Evolutionary conservation across 129 eudicot species (phyloP).

Genomic region (Ambrosia trifida): DNA sequence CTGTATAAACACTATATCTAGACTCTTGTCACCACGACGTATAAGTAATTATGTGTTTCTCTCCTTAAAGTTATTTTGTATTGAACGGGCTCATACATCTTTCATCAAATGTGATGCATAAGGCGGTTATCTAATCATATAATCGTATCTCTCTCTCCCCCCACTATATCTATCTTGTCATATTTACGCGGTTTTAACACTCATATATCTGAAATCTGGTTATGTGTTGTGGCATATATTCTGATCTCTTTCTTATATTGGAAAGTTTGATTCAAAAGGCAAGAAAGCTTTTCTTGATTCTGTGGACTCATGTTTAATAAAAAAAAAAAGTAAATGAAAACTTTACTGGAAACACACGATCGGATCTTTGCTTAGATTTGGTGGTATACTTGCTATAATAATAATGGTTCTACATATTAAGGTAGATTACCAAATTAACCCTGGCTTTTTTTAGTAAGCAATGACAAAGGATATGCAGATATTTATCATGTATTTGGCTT

Average conservation of each 20-base stretch:
- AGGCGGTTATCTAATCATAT: background rate
- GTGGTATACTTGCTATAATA: background rate
- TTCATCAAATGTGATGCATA: background rate
- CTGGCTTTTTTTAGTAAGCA: slow-evolving; percentile 16
- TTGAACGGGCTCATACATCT: no score
- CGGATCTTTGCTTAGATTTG: slow-evolving; percentile 26
- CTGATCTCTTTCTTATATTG: background rate
- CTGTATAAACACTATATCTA: no score
- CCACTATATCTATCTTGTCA: background rate
- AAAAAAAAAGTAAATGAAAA: slow-evolving; percentile 9
- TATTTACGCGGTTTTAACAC: no score
- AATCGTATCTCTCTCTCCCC: background rate
- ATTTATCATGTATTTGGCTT: slow-evolving; percentile 15
- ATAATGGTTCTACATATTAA: background rate
- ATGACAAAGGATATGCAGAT: slow-evolving; percentile 25
- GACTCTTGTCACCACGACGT: no score
- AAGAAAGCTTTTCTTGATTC: background rate
- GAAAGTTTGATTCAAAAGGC: slow-evolving; percentile 16
- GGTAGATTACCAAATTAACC: slow-evolving; percentile 20
- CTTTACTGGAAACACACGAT: background rate
- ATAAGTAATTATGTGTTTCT: no score
- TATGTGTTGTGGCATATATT: background rate
- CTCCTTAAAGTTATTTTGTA: no score
- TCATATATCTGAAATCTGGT: no score
- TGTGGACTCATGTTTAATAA: slow-evolving; percentile 12